These are phyloP conservation scores for Cystofilobasidium ferigula DNA, from an alignment of 768 basidiomycete species.

Conservation along the genomic window DNA sequence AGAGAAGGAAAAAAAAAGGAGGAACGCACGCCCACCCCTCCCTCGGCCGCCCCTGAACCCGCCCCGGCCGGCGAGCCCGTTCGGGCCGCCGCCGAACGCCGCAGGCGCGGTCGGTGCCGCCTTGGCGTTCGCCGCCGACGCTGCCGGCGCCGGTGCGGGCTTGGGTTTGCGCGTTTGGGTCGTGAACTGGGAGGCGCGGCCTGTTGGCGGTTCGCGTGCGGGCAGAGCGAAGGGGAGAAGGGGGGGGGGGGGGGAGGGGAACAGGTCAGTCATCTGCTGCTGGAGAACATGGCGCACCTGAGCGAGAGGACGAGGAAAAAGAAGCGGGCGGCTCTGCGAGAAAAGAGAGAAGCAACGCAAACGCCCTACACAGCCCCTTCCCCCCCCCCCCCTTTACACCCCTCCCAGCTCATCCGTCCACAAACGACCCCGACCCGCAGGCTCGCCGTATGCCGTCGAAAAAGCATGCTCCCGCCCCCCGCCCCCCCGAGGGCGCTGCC, in stretches of 20 bases:
- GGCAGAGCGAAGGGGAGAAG: background rate
- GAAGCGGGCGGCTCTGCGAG: too few relatives aligned
- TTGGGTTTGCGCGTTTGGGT: conserved; percentile 29
- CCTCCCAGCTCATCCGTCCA: too few relatives aligned
- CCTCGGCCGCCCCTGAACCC: conserved; percentile 36
- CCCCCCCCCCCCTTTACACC: too few relatives aligned
- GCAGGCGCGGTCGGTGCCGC: conserved; percentile 34
- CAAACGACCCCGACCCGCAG: too few relatives aligned
- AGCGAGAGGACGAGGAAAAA: too few relatives aligned
- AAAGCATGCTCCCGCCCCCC: too few relatives aligned
- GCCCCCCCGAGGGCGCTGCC: too few relatives aligned
- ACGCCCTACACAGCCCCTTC: too few relatives aligned
- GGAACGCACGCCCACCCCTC: conserved; percentile 32
- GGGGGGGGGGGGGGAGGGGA: background rate
- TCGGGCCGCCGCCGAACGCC: conserved; percentile 26
- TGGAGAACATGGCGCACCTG: too few relatives aligned
- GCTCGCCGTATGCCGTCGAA: too few relatives aligned
- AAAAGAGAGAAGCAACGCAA: too few relatives aligned
- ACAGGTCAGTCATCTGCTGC: background rate
- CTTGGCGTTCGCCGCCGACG: conserved; percentile 25
- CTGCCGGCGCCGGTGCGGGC: conserved; percentile 4
- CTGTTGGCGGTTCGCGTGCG: conserved; percentile 24
- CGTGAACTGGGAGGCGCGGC: conserved; percentile 39
- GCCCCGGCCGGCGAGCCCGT: conserved; percentile 25
- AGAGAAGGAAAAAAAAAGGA: background rate